Evolutionary conservation across 2,329 filamentous ascomycete species (phyloP), one percentile per base, ranked within the genome.

Genomic region (Penicillium capsulatum): DNA sequence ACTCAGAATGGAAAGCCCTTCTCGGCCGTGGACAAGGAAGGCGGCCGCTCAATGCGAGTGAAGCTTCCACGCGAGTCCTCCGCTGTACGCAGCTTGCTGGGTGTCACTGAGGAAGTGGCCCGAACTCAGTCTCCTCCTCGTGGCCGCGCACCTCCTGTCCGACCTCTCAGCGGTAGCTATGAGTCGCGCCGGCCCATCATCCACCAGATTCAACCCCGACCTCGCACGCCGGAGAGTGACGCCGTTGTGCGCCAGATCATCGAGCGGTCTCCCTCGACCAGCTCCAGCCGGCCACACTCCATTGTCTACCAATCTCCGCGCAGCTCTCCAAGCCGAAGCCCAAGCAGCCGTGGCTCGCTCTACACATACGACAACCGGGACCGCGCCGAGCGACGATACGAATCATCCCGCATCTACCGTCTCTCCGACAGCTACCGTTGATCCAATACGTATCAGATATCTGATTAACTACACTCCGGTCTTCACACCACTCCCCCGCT

Each of bases 81-180:
- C 5, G 58, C 59, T 5, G 59, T 67, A 30, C 58, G 59, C 11
- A 57, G 53, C 13, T 56, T 74, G 11, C 56, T 73, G 7, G 59
- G 62, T 6, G 69, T 70, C 2, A 54, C 72, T 16, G 68, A 70
- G 37, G 56, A 62, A 9, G 70, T 70, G 4, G 48, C 72, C 34
- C 51, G 44, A 13, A 48, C 64, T 14, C 41, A 38, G 39, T 33
- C 41, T 31, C 26, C 50, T 34, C 31, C 36, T 45, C 42, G 38
- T 17, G 36, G 44, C 34, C 28, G 45, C 33, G 34, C 41, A 40
- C 27, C 57, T 34, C 34, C 44, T 16, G 44, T 45, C 19, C 33
- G 37, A 20, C 17, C 40, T 26, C 41, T 52, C 10, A 45, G 55
- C 31, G 49, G 57, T 45, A 63, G 57, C 54, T 64, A 63, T 47